phyloP scores from a whole-genome alignment of 257 asterid species.

The Scutellaria minor region DNA sequence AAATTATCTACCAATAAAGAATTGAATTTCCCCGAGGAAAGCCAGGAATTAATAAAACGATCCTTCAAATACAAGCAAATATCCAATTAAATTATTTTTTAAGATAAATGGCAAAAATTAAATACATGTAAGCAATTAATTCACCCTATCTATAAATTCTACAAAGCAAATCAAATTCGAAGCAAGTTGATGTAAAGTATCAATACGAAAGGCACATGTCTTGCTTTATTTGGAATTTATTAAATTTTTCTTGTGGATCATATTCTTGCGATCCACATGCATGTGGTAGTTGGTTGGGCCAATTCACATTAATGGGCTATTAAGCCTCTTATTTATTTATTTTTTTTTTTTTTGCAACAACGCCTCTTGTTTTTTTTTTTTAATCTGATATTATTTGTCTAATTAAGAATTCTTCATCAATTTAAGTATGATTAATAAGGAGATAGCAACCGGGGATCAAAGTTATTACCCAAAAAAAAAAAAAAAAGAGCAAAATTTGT shows the following conservation, averaged over 20 bases:
- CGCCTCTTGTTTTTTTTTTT: not conserved
- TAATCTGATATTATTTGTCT: not conserved
- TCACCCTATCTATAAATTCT: not conserved
- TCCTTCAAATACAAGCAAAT: too few species aligned
- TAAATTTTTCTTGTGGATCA: constrained; percentile 17
- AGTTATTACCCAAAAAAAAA: too few species aligned
- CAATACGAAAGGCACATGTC: constrained; percentile 33
- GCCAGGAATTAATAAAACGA: too few species aligned
- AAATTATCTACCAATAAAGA: too few species aligned
- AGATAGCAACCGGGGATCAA: too few species aligned
- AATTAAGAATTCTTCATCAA: not conserved
- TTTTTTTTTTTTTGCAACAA: not conserved
- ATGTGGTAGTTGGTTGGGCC: constrained; percentile 30
- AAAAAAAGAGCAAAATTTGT: too few species aligned
- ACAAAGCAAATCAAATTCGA: too few species aligned
- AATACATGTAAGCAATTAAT: not conserved
- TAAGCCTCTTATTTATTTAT: not conserved
- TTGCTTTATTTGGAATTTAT: not conserved
- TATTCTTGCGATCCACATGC: constrained; percentile 19
- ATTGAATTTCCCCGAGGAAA: too few species aligned
- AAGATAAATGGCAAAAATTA: too few species aligned
- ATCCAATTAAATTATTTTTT: too few species aligned
- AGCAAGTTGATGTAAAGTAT: not conserved
- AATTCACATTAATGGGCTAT: constrained; percentile 27
- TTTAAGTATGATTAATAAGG: too few species aligned